Evolutionary conservation across 306 rosid genomes (phyloP), one percentile per base, ranked within the genome.

Genomic region (Rosa lucieae): DNA sequence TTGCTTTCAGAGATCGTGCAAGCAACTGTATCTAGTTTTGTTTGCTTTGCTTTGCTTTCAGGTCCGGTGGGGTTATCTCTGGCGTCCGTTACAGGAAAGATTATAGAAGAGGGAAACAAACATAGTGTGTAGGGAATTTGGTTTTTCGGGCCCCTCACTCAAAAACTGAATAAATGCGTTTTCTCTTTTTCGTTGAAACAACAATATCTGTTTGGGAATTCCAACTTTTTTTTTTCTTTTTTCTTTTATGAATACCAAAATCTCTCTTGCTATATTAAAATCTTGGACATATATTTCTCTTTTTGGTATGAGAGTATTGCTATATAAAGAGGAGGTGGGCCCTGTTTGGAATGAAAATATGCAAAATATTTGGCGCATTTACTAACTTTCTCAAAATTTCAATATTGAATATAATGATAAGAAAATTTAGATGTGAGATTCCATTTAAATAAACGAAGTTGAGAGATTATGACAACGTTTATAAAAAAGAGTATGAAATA

Each of bases 1-100:
- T 71, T 29, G 63, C 32, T 70, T 80, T 84, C 18, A 70, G 84
- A 82, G 85, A 84, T 84, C 92, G 89, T 86, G 87, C 84, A 87
- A 84, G 87, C 98, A 81, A 92, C 85, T 77, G 85, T 78, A 83
- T 78, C 46, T 65, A 39, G 70, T 61, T 55, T 78, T 10, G 11
- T 73, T 48, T 12, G 56, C 35, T 44, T 62, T 52, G 48, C 20
- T 51, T 56, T 17, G 69, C 35, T 70, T 66, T 77, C 72, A 78
- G 76, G 77, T 76, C 75, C 18, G 78, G 82, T 80, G 83, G 58
- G 86, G 70, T 81, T 78, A 75, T 72, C 79, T 83, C 85, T 51
- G 61, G 89, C 89, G 77, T 81, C 81, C 51, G 89, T 84, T 77
- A 59, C 85, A 79, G 85, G 84, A 82, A 63, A 77, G 8, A 48